Evolutionary conservation across 1,284 basidiomycete genomes (phyloP).

Genomic region (Fomitopsis pinicola): DNA sequence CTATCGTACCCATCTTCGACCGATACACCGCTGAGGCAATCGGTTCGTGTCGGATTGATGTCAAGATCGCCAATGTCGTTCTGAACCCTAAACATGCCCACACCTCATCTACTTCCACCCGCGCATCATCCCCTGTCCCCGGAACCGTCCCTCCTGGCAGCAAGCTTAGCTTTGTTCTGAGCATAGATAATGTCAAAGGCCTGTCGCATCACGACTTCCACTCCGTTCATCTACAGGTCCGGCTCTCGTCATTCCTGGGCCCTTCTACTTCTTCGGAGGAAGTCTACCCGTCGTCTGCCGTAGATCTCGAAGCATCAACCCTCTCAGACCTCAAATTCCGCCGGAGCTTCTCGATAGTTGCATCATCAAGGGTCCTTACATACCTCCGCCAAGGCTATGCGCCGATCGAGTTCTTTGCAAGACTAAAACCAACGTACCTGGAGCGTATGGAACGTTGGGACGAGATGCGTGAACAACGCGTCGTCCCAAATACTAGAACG

Average conservation of each 20-base stretch:
- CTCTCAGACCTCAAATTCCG: constrained; percentile 78
- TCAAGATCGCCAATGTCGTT: constrained; percentile 75
- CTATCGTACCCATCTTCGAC: constrained; percentile 83
- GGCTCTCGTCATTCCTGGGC: constrained; percentile 79
- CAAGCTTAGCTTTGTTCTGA: constrained; percentile 79
- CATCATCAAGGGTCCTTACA: constrained; percentile 68
- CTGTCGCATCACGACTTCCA: constrained; percentile 85
- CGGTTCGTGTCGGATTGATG: constrained; percentile 83
- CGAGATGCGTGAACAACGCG: constrained; percentile 73
- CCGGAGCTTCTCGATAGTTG: constrained; percentile 74
- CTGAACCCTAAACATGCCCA: constrained; percentile 55
- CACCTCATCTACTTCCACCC: constrained; percentile 59
- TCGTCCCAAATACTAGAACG: constrained; percentile 16
- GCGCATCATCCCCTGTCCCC: constrained; percentile 65
- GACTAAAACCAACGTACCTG: constrained; percentile 75
- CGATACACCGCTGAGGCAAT: constrained; percentile 91
- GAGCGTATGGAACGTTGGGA: constrained; percentile 91
- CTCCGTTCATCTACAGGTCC: constrained; percentile 79
- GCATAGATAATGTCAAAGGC: constrained; percentile 83
- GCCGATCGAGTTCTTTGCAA: constrained; percentile 85
- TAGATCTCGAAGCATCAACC: constrained; percentile 72
- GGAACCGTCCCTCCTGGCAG: constrained; percentile 63
- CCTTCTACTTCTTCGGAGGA: constrained; percentile 70
- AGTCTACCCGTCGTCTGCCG: constrained; percentile 68
- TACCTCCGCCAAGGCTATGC: constrained; percentile 76